A percentile compares a stretch with the other conserved stretches of the same genome.
These are phyloP conservation scores for Pseudogymnoascus sp. DNA, from an alignment of 2,329 filamentous ascomycete genomes.

Conservation along the genomic window DNA sequence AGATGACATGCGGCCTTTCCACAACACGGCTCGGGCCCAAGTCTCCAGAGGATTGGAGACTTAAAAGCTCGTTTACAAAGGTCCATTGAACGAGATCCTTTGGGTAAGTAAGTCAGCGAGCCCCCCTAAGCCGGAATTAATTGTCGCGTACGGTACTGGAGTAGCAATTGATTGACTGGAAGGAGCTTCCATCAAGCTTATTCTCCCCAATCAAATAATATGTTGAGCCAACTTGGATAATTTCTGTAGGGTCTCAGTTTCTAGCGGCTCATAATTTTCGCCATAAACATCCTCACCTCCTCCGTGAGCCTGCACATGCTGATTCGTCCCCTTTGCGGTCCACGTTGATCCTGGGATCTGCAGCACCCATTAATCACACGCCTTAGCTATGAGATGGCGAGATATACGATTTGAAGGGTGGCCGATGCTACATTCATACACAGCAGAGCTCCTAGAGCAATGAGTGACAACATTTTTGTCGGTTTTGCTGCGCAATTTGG, in stretches of 20 bases:
- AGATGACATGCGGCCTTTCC: conserved; percentile 62
- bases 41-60: conserved; percentile 45
- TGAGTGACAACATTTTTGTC: not conserved
- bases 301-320: conserved; percentile 60
- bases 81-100: conserved; percentile 56
- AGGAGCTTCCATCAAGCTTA: conserved; percentile 54
- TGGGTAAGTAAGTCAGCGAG: not conserved
- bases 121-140: not conserved
- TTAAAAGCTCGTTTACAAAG: conserved; percentile 52
- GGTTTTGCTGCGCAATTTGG: not conserved
- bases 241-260: not conserved
- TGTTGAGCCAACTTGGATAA: conserved; percentile 1
- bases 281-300: conserved; percentile 46
- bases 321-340: conserved; percentile 30
- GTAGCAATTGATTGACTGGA: conserved; percentile 63
- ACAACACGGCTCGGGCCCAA: conserved; percentile 56
- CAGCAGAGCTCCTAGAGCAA: not conserved
- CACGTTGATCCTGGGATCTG: conserved; percentile 25
- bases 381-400: not conserved
- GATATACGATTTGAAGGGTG: conserved; percentile 11
- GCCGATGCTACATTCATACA: conserved; percentile 11
- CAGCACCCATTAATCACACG: not conserved
- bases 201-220: conserved; percentile 64
- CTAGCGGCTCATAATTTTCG: no score
- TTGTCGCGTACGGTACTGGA: conserved; percentile 37